These are phyloP conservation scores for Hypoxylon sp. DNA, from an alignment of 2,329 filamentous ascomycete genomes.

Conservation along the genomic window DNA sequence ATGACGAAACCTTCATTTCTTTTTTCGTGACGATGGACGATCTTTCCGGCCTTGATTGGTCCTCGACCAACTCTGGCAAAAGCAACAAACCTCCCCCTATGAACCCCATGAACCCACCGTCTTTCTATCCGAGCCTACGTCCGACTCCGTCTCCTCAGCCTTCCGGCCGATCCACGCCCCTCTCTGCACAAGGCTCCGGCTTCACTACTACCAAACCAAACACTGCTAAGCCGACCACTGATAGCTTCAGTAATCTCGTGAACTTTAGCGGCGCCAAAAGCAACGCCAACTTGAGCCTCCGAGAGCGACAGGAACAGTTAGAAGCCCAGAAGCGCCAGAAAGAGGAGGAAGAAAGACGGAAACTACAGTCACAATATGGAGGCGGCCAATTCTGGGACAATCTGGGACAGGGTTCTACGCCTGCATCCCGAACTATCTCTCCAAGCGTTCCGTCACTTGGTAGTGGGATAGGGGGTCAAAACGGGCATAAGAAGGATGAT, in stretches of 20 bases:
- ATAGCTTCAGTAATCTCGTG: conserved; percentile 85
- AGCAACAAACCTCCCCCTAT: conserved; percentile 49
- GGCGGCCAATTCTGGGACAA: conserved; percentile 82
- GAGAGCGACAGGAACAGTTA: conserved; percentile 81
- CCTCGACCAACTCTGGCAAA: conserved; percentile 51
- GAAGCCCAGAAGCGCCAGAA: conserved; percentile 78
- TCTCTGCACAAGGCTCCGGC: conserved; percentile 66
- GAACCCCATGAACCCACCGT: conserved; percentile 51
- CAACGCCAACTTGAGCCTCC: conserved; percentile 80
- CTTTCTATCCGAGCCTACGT: conserved; percentile 62
- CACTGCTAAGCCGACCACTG: conserved; percentile 68
- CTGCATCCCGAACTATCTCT: conserved; percentile 64
- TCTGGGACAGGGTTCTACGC: conserved; percentile 69
- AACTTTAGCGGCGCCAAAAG: conserved; percentile 73
- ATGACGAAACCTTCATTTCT: conserved; percentile 46
- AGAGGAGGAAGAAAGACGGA: conserved; percentile 79
- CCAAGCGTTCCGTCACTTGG: conserved; percentile 57
- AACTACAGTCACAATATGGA: conserved; percentile 84
- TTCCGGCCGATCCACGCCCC: conserved; percentile 71
- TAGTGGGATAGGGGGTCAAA: conserved; percentile 49
- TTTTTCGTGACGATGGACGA: conserved; percentile 53
- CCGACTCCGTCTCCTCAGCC: conserved; percentile 70
- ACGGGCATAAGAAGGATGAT: conserved; percentile 58
- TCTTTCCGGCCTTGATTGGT: conserved; percentile 56
- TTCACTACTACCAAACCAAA: conserved; percentile 61